phyloP scores from a whole-genome alignment of 345 rosid species.

The Passiflora organensis region DNA sequence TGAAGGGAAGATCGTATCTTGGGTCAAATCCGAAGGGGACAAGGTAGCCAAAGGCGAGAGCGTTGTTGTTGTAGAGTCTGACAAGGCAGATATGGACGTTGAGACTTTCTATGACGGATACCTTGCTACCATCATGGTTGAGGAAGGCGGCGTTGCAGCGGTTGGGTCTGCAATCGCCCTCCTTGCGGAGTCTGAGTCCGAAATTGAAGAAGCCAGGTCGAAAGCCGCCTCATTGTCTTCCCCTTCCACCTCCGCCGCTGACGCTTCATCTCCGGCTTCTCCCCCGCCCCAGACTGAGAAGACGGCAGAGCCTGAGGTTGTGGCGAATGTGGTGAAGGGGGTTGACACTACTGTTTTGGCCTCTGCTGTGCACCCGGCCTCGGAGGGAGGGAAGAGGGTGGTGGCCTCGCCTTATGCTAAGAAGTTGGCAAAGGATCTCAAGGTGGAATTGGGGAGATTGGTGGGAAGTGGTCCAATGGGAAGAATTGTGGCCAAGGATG shows the following conservation, averaged over 20 bases:
- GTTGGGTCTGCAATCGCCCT: conserved; percentile 94
- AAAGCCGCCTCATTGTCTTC: conserved; percentile 43
- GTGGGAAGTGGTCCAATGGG: conserved; percentile 86
- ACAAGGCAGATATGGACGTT: conserved; percentile 98
- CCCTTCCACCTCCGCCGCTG: conserved; percentile 15
- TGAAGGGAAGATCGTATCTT: conserved; percentile 90
- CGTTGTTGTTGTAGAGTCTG: conserved; percentile 93
- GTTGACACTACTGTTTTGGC: conserved; percentile 18
- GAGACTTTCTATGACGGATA: conserved; percentile 94
- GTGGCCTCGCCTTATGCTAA: conserved; percentile 90
- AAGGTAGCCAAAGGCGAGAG: conserved; percentile 85
- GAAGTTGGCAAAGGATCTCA: conserved; percentile 81
- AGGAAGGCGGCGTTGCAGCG: conserved; percentile 86
- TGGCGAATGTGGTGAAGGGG: background rate
- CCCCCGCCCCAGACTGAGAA: conserved; percentile 7
- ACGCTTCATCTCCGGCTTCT: conserved; percentile 22
- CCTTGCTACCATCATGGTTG: conserved; percentile 87
- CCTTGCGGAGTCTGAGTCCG: conserved; percentile 72
- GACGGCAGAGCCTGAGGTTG: background rate
- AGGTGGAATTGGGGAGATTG: conserved; percentile 57
- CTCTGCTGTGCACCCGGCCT: conserved; percentile 62
- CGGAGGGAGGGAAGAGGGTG: conserved; percentile 78
- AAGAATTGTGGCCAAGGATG: conserved; percentile 94
- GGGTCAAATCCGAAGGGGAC: conserved; percentile 92
- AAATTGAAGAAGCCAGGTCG: conserved; percentile 66